Base-by-base conservation (phyloP, 768 basidiomycete species). In the Pulveroboletus sp. region DNA sequence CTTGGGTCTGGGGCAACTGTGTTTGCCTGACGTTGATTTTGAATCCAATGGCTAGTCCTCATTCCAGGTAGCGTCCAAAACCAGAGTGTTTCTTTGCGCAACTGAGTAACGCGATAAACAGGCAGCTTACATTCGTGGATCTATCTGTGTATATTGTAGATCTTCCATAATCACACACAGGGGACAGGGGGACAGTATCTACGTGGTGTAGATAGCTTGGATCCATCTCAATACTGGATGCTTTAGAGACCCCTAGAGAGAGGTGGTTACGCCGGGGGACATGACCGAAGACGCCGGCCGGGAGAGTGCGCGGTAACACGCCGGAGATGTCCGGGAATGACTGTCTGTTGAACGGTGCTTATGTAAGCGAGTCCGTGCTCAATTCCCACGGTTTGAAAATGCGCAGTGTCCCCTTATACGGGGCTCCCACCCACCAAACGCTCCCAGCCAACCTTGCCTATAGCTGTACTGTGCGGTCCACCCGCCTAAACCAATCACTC, bases 1-100 rank as follows among this genome's bases (percentile, higher is more conserved):
- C 67, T 69, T 89, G 50, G 88, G 86, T 0, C 73, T 90, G 11
- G 83, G 75, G 18, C 84, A 89, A 65, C 61, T 89, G 4, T 68
- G 66, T 55, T 40, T 69, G 13, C 66, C 66, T 28, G 68, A 62
- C 8, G 39, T 68, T 13, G 57, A 69, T 43, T 60, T 67, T 15
- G 67, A 52, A 28, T 49, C 52, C 21, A 60, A 55, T 18, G 41
- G 32, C 17, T 64, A 63, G 42, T 13, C 37, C 15, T 41, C 35
- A 15, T 36, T 38, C 8, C 30, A 43, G 57, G 61, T 58, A 37
- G 54, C 53, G 36, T 47, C 11, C 24, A 26, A 15, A 26, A 6
- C n/a, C 24, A 27, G 37, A 8, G 37, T 21, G 21, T 10, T 13
- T 33, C 39, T 39, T 38, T 30, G 30, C 30, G 2, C 24, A 10